These are phyloP conservation scores for Nannochloropsis gaditana DNA, from an alignment of 108 stramenopile species.

Conservation along the genomic window DNA sequence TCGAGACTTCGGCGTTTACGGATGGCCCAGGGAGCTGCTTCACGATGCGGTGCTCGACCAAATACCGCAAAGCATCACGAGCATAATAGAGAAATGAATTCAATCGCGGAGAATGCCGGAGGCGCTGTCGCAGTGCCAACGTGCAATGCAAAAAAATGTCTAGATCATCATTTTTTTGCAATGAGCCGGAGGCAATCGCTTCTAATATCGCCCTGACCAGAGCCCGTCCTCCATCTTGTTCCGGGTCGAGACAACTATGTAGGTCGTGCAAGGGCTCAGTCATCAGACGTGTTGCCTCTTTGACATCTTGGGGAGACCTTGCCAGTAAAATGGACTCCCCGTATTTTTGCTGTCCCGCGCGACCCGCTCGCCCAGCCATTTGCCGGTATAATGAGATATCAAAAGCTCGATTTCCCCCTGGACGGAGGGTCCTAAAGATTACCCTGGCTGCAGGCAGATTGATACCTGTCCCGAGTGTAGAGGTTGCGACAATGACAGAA, in stretches of 20 bases:
- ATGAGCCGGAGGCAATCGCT: not conserved
- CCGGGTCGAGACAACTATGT: conserved; percentile 1
- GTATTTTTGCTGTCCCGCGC: conserved; percentile 31
- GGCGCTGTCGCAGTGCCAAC: not conserved
- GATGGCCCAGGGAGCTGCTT: not conserved
- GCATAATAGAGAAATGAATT: not conserved
- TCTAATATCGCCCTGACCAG: not conserved
- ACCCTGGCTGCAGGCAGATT: conserved; percentile 55
- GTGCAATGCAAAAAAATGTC: not conserved
- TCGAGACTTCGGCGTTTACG: not conserved
- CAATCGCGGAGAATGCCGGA: not conserved
- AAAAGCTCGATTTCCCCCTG: not conserved
- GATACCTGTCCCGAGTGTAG: conserved; percentile 56
- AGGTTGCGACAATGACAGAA: conserved; percentile 48
- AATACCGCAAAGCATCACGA: not conserved
- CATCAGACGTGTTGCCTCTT: conserved; percentile 30
- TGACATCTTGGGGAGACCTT: conserved; percentile 23
- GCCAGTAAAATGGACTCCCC: conserved; percentile 37
- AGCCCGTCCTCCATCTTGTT: not conserved
- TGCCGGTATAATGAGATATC: conserved; percentile 35
- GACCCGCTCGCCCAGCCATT: conserved; percentile 53
- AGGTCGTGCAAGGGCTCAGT: conserved; percentile 30
- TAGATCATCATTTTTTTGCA: not conserved
- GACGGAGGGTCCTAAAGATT: conserved; percentile 31
- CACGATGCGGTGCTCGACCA: not conserved